Evolutionary conservation across 1,284 basidiomycete species (phyloP).

Genomic region (Exsudoporus floridanus): DNA sequence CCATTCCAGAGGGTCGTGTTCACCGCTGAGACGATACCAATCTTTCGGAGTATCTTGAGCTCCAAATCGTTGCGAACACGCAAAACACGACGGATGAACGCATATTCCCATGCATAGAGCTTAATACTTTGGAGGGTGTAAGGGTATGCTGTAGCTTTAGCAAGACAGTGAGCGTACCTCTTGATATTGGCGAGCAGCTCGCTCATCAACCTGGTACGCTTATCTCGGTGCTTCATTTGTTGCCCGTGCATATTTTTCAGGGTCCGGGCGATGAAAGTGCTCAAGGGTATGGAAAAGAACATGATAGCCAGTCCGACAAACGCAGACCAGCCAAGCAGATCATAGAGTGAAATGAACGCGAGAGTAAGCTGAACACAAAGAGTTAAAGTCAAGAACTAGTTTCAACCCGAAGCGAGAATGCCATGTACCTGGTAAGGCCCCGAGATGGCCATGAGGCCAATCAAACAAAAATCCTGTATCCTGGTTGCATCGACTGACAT

Average conservation of each 20-base stretch:
- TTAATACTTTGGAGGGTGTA: conserved; percentile 63
- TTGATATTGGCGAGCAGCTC: conserved; percentile 88
- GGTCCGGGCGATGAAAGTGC: conserved; percentile 50
- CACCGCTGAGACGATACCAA: conserved; percentile 80
- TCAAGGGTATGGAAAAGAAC: background rate
- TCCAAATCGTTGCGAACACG: conserved; percentile 85
- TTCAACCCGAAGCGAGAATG: background rate
- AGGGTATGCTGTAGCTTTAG: background rate
- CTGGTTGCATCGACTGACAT: conserved; percentile 88
- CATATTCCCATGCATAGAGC: conserved; percentile 85
- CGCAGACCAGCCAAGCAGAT: conserved; percentile 82
- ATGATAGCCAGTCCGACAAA: background rate
- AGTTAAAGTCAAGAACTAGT: background rate
- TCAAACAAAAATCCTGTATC: conserved; percentile 85
- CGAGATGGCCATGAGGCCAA: conserved; percentile 69
- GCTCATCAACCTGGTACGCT: conserved; percentile 73
- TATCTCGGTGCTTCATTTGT: conserved; percentile 90
- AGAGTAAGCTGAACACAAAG: conserved; percentile 41
- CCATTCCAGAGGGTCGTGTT: conserved; percentile 66
- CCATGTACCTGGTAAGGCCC: conserved; percentile 62
- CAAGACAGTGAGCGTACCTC: conserved; percentile 45
- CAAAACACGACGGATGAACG: conserved; percentile 77
- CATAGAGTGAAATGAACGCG: conserved; percentile 88
- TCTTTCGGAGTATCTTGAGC: conserved; percentile 76
- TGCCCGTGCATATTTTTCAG: conserved; percentile 61